Conservation (phyloP, 1,284 basidiomycete species). For the Apiotrichum veenhuisii region DNA sequence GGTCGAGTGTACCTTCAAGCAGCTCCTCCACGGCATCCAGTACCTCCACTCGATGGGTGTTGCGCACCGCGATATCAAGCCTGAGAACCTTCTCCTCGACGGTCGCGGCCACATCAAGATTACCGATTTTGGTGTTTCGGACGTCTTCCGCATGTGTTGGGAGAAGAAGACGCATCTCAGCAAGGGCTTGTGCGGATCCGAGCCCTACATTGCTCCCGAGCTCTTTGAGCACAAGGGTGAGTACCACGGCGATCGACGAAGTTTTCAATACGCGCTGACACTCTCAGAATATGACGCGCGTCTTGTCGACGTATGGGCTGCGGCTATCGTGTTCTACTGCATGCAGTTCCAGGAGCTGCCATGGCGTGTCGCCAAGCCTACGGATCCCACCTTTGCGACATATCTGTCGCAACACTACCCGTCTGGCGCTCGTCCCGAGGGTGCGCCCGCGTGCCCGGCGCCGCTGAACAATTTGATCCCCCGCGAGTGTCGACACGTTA, state of each 20-base stretch:
- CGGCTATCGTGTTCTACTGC: slow-evolving; percentile 96
- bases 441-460: slow-evolving; percentile 30
- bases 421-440: slow-evolving; percentile 25
- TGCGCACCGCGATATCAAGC: slow-evolving; percentile 96
- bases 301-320: slow-evolving; percentile 96
- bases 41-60: slow-evolving; percentile 75
- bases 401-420: slow-evolving; percentile 66
- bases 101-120: slow-evolving; percentile 94
- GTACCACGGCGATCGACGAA: slow-evolving; percentile 36
- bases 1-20: slow-evolving; percentile 97
- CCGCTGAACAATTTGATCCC: slow-evolving; percentile 80
- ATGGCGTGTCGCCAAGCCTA: slow-evolving; percentile 87
- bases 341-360: slow-evolving; percentile 94
- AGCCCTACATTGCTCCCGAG: slow-evolving; percentile 98
- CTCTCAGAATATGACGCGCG: slow-evolving; percentile 88
- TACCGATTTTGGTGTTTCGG: slow-evolving; percentile 97
- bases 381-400: slow-evolving; percentile 76
- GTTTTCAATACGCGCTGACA: background rate
- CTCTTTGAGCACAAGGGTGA: slow-evolving; percentile 94
- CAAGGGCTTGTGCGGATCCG: slow-evolving; percentile 93
- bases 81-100: slow-evolving; percentile 94
- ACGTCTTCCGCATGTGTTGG: slow-evolving; percentile 97
- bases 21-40: slow-evolving; percentile 80
- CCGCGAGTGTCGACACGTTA: slow-evolving; percentile 73
- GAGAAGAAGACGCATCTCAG: slow-evolving; percentile 95